phyloP scores from a whole-genome alignment of 2,329 filamentous ascomycete genomes.

The Aspergillus glaucus region DNA sequence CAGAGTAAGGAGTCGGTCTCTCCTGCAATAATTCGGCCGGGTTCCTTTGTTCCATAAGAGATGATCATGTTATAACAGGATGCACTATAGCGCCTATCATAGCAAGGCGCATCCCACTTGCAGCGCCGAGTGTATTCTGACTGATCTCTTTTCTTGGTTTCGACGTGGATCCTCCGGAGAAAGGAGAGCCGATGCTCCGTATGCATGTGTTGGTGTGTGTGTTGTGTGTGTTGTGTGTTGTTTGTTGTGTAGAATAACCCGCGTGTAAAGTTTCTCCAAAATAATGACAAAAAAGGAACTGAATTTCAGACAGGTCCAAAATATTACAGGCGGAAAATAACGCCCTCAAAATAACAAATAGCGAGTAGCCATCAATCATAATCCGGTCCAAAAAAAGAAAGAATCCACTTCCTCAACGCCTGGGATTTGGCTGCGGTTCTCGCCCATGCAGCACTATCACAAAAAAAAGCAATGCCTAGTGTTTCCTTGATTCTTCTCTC shows the following conservation, averaged over 20 bases:
- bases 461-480: neutral
- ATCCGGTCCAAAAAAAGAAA: neutral
- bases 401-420: neutral
- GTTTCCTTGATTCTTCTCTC: too few species aligned
- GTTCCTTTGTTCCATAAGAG: too few species aligned
- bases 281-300: neutral
- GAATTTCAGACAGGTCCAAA: neutral
- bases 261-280: neutral
- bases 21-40: too few species aligned
- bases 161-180: neutral
- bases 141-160: too few species aligned
- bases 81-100: too few species aligned
- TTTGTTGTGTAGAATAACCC: neutral
- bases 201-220: neutral
- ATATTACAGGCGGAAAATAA: neutral
- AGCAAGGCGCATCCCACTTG: too few species aligned
- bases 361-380: neutral
- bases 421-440: neutral
- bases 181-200: neutral
- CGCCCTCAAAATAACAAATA: neutral
- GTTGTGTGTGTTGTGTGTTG: neutral
- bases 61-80: too few species aligned
- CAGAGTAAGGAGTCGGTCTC: too few species aligned
- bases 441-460: neutral
- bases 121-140: too few species aligned